Base-by-base conservation (phyloP, 108 stramenopile genomes). In the Skeletonema tropicum region DNA sequence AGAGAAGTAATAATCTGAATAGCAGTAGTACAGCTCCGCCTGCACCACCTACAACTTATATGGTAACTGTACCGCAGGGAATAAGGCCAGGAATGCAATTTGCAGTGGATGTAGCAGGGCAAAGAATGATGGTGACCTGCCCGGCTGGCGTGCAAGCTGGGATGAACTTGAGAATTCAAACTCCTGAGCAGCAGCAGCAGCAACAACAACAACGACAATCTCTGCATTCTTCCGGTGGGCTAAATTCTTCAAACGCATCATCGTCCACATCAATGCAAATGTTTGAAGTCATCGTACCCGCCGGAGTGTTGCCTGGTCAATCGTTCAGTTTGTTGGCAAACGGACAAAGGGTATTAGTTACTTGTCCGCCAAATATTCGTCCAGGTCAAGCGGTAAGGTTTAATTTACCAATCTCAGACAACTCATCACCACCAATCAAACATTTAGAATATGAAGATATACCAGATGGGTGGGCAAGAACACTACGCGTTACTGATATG, bases 351-450 rank as follows among this genome's bases (percentile, higher is more conserved):
- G 97, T 97, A 1, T 72, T 97, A 60, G 95, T 97, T 6, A 96
- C 94, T 0, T 97, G 97, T 76, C 97, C 97, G 0, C 82, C 88
- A 14, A 96, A 94, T 64, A 94, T 90, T 5, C 69, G 78, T 9
- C 92, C 97, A 0, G 97, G 97, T 21, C 92, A 90, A 73, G 92
- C 85, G 73, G 92, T 97, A 35, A 80, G 97, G 61, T 97, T 97
- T 65, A 84, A 94, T 76, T 74, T 97, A 8, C 97, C 97, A 6
- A 84, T 95, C 23, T 6, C 66, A 76, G 29, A 75, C 80, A 78
- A 23, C 10, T 75, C 15, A 88, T 83, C 62, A 17, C 17, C 69
- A 21, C 71, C 75, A 9, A 30, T 63, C n/a, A 66, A 77, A 14
- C 71, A 74, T 42, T 25, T 97, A n/a, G 76, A 76, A 10, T 92